A percentile compares a stretch with the other conserved stretches of the same genome.
Evolutionary conservation across 305 asterid genomes (phyloP).

Genomic region (Fraxinus xanthoxyloides): DNA sequence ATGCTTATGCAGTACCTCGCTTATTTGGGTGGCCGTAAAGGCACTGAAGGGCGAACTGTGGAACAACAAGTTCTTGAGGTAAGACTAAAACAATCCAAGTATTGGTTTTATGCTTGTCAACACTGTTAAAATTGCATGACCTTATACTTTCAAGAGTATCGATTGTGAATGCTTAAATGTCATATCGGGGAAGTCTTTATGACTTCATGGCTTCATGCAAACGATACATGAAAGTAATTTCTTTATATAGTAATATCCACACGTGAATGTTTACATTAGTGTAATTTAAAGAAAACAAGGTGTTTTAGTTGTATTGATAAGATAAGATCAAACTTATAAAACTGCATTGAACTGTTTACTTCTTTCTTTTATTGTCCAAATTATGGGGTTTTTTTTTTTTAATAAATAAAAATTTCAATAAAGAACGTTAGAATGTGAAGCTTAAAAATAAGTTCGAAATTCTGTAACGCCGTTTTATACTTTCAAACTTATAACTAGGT

Average conservation of each 20-base stretch:
- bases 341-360: neutral
- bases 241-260: neutral
- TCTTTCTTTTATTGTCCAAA: constrained; percentile 1
- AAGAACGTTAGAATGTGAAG: neutral
- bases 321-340: neutral
- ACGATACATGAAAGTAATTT: neutral
- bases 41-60: constrained; percentile 88
- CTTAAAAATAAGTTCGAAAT: neutral
- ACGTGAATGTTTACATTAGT: neutral
- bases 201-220: constrained; percentile 8
- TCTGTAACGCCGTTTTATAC: neutral
- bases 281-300: neutral
- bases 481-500: neutral
- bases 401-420: neutral
- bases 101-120: constrained; percentile 17
- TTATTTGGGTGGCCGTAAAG: constrained; percentile 86
- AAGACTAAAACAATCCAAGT: constrained; percentile 21
- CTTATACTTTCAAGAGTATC: constrained; percentile 2
- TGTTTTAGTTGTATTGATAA: neutral
- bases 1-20: constrained; percentile 99
- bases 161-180: neutral
- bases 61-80: constrained; percentile 99
- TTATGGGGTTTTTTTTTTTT: neutral
- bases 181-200: neutral
- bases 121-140: neutral